A percentile compares a stretch with the other conserved stretches of the same genome.
These are phyloP conservation scores for Monosporascus sp. DNA, from an alignment of 2,329 filamentous ascomycete species.

Conservation along the genomic window DNA sequence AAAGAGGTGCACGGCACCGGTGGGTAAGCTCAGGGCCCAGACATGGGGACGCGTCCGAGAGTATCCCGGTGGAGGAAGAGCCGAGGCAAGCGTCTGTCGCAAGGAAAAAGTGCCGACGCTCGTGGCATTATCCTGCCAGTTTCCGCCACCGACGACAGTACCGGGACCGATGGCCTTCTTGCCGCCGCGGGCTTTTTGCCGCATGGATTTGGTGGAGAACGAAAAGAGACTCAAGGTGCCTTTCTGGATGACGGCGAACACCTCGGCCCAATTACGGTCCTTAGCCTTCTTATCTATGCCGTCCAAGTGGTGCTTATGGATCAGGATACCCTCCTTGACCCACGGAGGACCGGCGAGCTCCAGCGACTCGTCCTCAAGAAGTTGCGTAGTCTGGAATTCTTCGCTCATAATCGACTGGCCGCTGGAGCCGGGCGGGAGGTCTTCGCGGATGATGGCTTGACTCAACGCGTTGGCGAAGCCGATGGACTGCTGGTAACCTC, in stretches of 20 bases:
- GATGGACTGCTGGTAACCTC: conserved; percentile 91
- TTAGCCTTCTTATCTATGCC: conserved; percentile 86
- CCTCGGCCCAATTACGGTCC: conserved; percentile 90
- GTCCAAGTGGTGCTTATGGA: conserved; percentile 95
- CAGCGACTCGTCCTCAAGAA: conserved; percentile 88
- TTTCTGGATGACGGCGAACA: conserved; percentile 93
- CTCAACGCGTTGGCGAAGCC: conserved; percentile 95
- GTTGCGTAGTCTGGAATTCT: conserved; percentile 51
- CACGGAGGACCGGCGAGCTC: conserved; percentile 92
- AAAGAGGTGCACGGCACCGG: conserved; percentile 94
- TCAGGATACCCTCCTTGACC: conserved; percentile 94
- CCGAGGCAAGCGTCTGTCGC: conserved; percentile 85
- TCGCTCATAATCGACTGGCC: conserved; percentile 52
- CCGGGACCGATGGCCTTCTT: conserved; percentile 39
- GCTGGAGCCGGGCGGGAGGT: conserved; percentile 52
- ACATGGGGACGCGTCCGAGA: conserved; percentile 86
- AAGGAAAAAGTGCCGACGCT: conserved; percentile 82
- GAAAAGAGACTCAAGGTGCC: conserved; percentile 92
- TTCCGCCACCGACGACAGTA: conserved; percentile 82
- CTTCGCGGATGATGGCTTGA: conserved; percentile 92
- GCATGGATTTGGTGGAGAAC: conserved; percentile 76
- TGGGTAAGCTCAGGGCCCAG: conserved; percentile 88
- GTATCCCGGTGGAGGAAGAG: conserved; percentile 85
- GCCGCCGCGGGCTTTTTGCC: conserved; percentile 54
- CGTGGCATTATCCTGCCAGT: conserved; percentile 97